Conservation (phyloP, 2,329 filamentous ascomycete genomes). For the Ophiostoma piceae region DNA sequence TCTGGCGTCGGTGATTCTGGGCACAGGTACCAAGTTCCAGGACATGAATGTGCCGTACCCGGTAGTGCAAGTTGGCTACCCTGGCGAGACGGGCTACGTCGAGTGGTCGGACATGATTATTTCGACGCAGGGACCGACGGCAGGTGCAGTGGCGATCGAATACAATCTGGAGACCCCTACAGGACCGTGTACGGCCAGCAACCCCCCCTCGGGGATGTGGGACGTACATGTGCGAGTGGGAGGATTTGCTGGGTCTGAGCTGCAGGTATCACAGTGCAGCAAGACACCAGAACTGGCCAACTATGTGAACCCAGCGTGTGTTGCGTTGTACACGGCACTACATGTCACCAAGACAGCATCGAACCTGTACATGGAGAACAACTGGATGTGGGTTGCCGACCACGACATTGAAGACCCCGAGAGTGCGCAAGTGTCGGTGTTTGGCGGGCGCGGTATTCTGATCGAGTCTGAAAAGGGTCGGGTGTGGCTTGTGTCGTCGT, state of each 20-base stretch:
- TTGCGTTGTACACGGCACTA: slow-evolving; percentile 38
- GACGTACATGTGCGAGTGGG: slow-evolving; percentile 72
- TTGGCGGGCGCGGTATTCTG: slow-evolving; percentile 34
- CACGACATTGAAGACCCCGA: slow-evolving; percentile 47
- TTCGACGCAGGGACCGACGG: slow-evolving; percentile 59
- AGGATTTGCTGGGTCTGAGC: slow-evolving; percentile 62
- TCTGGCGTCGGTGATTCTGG: slow-evolving; percentile 51
- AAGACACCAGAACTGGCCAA: slow-evolving; percentile 42
- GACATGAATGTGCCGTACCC: slow-evolving; percentile 54
- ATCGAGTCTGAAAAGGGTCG: slow-evolving; percentile 37
- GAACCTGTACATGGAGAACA: slow-evolving; percentile 45
- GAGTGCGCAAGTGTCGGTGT: slow-evolving; percentile 33
- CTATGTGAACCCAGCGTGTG: slow-evolving; percentile 36
- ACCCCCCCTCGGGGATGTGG: slow-evolving; percentile 55
- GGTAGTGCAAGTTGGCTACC: slow-evolving; percentile 56
- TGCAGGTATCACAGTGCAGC: slow-evolving; percentile 62
- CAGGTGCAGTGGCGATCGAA: slow-evolving; percentile 65
- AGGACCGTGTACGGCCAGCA: slow-evolving; percentile 25
- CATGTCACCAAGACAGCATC: slow-evolving; percentile 39
- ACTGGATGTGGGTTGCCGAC: slow-evolving; percentile 46
- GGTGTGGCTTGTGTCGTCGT: slow-evolving; percentile 56
- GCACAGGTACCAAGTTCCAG: slow-evolving; percentile 52
- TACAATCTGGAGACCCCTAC: slow-evolving; percentile 59
- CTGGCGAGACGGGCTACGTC: slow-evolving; percentile 59
- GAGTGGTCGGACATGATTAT: slow-evolving; percentile 70